Percentiles rank a stretch among this genome's conserved stretches.
Evolutionary conservation across 2,329 filamentous ascomycete genomes (phyloP).

Genomic region (Aspergillus quadrilineatus): DNA sequence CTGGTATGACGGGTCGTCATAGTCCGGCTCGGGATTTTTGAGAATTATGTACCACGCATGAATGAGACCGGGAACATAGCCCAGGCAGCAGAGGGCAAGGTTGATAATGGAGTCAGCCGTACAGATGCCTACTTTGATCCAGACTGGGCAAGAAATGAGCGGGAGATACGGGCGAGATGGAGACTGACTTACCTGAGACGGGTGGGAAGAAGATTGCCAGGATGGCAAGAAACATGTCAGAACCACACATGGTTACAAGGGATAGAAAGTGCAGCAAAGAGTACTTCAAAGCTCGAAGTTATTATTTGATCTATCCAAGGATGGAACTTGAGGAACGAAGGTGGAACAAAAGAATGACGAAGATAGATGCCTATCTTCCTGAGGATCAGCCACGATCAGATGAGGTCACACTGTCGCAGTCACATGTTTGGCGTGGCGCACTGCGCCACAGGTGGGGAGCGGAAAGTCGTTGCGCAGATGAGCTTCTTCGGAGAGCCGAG

Average conservation of each 20-base stretch:
- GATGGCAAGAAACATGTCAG: constrained; percentile 61
- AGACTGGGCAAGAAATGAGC: constrained; percentile 62
- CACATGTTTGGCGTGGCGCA: neutral
- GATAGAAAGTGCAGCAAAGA: neutral
- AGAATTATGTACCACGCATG: constrained; percentile 99
- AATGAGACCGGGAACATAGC: constrained; percentile 80
- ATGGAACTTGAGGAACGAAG: neutral
- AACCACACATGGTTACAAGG: constrained; percentile 52
- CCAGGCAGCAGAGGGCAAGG: constrained; percentile 79
- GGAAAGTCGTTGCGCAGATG: neutral
- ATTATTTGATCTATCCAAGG: neutral
- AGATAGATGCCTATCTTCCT: neutral
- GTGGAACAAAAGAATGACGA: neutral
- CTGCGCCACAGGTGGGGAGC: neutral
- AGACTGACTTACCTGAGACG: constrained; percentile 50
- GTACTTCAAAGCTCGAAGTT: neutral
- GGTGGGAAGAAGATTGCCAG: constrained; percentile 63
- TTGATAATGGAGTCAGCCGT: constrained; percentile 92
- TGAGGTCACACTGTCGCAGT: neutral
- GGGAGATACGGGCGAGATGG: constrained; percentile 8
- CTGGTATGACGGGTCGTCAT: constrained; percentile 63
- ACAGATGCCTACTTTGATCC: constrained; percentile 95
- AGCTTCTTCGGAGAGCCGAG: neutral
- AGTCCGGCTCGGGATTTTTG: constrained; percentile 74
- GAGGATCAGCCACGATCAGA: constrained; percentile 1